Percentiles rank a stretch among this genome's conserved stretches.
These are phyloP conservation scores for Aspergillus sp. DNA, from an alignment of 2,329 filamentous ascomycete genomes.

Conservation along the genomic window DNA sequence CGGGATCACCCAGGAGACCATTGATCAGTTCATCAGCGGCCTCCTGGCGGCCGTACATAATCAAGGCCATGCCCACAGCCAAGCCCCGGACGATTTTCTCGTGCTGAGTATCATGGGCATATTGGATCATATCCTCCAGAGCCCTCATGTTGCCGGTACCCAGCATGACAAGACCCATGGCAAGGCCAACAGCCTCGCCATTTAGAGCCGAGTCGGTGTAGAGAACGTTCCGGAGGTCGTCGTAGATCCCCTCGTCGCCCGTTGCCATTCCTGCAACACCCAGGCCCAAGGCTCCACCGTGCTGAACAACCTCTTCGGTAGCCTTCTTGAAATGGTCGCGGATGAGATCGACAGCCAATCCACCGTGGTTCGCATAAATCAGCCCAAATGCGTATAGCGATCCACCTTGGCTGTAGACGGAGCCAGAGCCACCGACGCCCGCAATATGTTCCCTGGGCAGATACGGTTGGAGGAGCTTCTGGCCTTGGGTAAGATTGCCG, in stretches of 20 bases:
- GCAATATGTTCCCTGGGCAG: conserved; percentile 59
- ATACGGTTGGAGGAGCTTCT: conserved; percentile 90
- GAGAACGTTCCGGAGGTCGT: conserved; percentile 78
- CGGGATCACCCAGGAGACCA: conserved; percentile 82
- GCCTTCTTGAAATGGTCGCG: conserved; percentile 42
- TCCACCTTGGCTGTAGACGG: conserved; percentile 90
- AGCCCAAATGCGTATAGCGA: conserved; percentile 91
- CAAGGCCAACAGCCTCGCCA: conserved; percentile 86
- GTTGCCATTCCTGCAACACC: conserved; percentile 98
- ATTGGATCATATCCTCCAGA: conserved; percentile 92
- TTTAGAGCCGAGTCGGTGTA: conserved; percentile 94
- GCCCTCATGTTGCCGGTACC: conserved; percentile 93
- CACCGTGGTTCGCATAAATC: conserved; percentile 95
- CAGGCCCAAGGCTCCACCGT: conserved; percentile 87
- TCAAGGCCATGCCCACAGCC: conserved; percentile 91
- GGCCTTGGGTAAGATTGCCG: conserved; percentile 85
- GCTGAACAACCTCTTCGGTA: conserved; percentile 75
- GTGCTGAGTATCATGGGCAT: conserved; percentile 94
- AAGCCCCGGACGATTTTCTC: conserved; percentile 97
- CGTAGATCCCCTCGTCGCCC: conserved; percentile 80
- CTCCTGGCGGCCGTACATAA: conserved; percentile 96
- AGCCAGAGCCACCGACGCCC: conserved; percentile 65
- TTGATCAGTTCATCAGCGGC: conserved; percentile 91
- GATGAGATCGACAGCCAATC: conserved; percentile 56
- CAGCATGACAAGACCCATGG: conserved; percentile 97